A percentile compares a stretch with the other conserved stretches of the same genome.
Evolutionary conservation across 2,329 filamentous ascomycete species (phyloP).

Genomic region (Microsporum canis): DNA sequence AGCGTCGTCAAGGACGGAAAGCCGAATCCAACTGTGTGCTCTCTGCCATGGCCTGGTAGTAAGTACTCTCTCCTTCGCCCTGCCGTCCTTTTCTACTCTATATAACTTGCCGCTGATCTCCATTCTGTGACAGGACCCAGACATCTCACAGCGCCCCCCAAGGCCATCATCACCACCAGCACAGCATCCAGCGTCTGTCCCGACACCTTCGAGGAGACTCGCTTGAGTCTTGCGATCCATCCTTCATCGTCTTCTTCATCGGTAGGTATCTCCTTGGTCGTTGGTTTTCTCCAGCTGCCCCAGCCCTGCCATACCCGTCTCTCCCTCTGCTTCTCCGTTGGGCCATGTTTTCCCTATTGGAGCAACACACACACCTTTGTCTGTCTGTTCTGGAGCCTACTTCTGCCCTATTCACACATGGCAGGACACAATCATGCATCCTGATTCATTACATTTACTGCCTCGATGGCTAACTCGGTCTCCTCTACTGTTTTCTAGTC

Average conservation of each 20-base stretch:
- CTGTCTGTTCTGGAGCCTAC: neutral
- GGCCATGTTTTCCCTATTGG: neutral
- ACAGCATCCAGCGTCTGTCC: slow-evolving; percentile 8
- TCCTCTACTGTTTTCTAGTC: neutral
- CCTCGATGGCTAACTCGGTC: neutral
- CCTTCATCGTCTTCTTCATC: neutral
- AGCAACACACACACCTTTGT: neutral
- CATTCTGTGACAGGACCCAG: slow-evolving; percentile 3
- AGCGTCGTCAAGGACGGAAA: neutral
- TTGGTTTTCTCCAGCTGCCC: neutral
- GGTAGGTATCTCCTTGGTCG: slow-evolving; percentile 10
- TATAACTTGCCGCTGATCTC: slow-evolving; percentile 1
- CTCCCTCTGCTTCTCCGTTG: too few species aligned
- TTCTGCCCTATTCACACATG: neutral
- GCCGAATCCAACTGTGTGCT: neutral
- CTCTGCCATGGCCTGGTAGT: neutral
- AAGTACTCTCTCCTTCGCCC: neutral
- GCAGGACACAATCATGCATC: neutral
- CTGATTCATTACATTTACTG: neutral
- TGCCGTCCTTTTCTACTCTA: neutral
- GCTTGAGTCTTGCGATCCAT: slow-evolving; percentile 8
- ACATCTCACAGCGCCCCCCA: slow-evolving; percentile 3
- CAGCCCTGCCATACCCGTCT: neutral
- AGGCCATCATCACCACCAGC: slow-evolving; percentile 3
- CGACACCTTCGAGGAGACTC: slow-evolving; percentile 1